Conservation (phyloP, 2,329 filamentous ascomycete genomes). For the Aspergillus quadrilineatus region DNA sequence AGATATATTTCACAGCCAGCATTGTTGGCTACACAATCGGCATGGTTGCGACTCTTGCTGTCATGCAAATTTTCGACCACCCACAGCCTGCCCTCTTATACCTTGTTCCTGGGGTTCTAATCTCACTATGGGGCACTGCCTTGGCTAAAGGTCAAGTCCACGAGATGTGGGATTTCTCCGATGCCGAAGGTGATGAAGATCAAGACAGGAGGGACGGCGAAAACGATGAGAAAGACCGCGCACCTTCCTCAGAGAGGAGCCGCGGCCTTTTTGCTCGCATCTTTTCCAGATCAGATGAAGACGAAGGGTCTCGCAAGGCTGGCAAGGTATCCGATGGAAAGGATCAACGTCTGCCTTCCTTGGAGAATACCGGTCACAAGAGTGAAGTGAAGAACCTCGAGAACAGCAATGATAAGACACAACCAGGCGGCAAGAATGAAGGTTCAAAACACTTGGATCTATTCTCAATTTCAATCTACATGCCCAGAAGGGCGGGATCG, state of each 20-base stretch:
- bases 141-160: slow-evolving; percentile 67
- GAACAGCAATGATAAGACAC: slow-evolving; percentile 27
- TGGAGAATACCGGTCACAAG: not conserved
- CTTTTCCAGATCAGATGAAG: slow-evolving; percentile 24
- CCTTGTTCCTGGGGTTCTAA: slow-evolving; percentile 81
- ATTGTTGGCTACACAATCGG: slow-evolving; percentile 74
- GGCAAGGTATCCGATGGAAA: slow-evolving; percentile 4
- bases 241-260: slow-evolving; percentile 6
- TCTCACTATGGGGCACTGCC: slow-evolving; percentile 73
- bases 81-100: slow-evolving; percentile 91
- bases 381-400: slow-evolving; percentile 9
- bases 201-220: slow-evolving; percentile 14
- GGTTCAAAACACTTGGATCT: slow-evolving; percentile 24
- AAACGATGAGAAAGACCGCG: slow-evolving; percentile 46
- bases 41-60: slow-evolving; percentile 72
- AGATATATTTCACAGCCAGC: slow-evolving; percentile 80
- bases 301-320: not conserved
- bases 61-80: slow-evolving; percentile 74
- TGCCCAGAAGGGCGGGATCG: slow-evolving; percentile 24
- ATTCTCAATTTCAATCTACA: slow-evolving; percentile 34
- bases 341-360: slow-evolving; percentile 3
- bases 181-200: slow-evolving; percentile 53
- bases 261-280: slow-evolving; percentile 29
- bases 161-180: slow-evolving; percentile 79
- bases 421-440: slow-evolving; percentile 27